Percentiles rank a stretch among this genome's conserved stretches.
These are phyloP conservation scores for Citrullus colocynthis DNA, from an alignment of 306 rosid genomes.

Conservation along the genomic window DNA sequence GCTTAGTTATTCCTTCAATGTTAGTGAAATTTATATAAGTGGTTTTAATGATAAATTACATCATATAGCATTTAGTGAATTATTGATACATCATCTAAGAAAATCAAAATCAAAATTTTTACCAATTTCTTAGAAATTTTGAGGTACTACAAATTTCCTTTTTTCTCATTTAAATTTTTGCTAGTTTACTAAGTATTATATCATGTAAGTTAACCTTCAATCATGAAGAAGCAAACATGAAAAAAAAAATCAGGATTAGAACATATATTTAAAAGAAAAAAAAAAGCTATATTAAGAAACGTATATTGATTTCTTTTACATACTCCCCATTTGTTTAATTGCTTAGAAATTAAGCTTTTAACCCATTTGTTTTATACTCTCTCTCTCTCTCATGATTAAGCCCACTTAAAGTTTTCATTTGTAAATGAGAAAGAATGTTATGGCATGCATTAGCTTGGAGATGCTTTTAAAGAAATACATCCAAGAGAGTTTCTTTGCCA, in stretches of 20 bases:
- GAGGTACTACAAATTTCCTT: too few species aligned
- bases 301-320: neutral
- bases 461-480: neutral
- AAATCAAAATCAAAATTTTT: too few species aligned
- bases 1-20: too few species aligned
- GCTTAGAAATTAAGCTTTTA: neutral
- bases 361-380: neutral
- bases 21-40: too few species aligned
- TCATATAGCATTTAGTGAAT: too few species aligned
- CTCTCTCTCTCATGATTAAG: slow-evolving; percentile 4
- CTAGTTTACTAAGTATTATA: too few species aligned
- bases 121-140: too few species aligned
- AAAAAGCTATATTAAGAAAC: neutral
- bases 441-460: neutral
- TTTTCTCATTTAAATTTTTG: too few species aligned
- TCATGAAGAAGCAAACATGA: too few species aligned
- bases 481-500: neutral
- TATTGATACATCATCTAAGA: too few species aligned
- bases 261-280: neutral
- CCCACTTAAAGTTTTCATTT: neutral
- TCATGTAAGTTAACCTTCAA: too few species aligned
- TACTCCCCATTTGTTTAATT: neutral
- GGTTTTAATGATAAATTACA: too few species aligned
- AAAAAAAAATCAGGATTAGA: neutral
- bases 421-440: neutral